A percentile compares a stretch with the other conserved stretches of the same genome.
Evolutionary conservation across 202 grass and related monocot genomes (phyloP).

Genomic region (Digitaria exilis): DNA sequence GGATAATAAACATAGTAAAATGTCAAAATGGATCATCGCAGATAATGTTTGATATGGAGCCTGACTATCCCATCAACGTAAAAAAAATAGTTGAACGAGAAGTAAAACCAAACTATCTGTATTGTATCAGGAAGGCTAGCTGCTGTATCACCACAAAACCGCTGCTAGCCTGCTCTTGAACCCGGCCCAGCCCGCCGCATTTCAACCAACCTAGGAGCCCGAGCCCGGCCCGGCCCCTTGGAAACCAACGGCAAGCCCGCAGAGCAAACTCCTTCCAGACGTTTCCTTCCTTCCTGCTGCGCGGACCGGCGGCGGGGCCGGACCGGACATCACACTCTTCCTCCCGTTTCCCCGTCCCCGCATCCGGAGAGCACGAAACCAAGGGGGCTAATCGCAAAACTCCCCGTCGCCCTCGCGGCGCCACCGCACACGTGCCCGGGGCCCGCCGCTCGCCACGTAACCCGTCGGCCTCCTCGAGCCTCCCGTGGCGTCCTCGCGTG

Average conservation of each 20-base stretch:
- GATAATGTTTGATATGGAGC: no score
- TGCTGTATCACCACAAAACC: no score
- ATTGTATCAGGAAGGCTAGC: no score
- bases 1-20: no score
- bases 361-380: constrained; percentile 23
- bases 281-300: not conserved
- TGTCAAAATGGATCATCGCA: no score
- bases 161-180: no score
- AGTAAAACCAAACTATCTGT: no score
- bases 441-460: constrained; percentile 37
- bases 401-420: constrained; percentile 27
- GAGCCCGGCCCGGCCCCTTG: not conserved
- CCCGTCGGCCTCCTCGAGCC: not conserved
- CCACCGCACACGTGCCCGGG: constrained; percentile 36
- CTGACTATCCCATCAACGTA: no score
- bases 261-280: constrained; percentile 23
- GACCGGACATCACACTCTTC: not conserved
- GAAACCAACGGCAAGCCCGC: not conserved
- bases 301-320: not conserved
- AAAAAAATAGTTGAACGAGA: no score
- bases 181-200: not conserved
- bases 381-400: not conserved
- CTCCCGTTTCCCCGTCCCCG: constrained; percentile 56
- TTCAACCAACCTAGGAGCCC: not conserved
- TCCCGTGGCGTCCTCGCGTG: not conserved